A percentile compares a stretch with the other conserved stretches of the same genome.
phyloP scores from a whole-genome alignment of 371 early-diverging fungal species.

The Umbelopsis sp. region DNA sequence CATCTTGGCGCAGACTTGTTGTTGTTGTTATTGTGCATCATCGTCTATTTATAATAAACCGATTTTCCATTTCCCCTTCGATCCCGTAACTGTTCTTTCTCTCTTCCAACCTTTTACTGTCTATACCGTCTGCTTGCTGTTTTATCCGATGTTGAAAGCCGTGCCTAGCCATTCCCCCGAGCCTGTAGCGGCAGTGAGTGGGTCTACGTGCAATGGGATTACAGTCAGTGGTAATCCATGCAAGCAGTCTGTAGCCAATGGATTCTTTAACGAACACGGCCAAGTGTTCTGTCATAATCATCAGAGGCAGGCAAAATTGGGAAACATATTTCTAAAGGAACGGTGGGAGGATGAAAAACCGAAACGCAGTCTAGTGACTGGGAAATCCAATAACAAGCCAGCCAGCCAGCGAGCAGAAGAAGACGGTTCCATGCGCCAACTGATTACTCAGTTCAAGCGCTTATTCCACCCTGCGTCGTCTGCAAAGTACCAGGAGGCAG shows the following conservation, averaged over 20 bases:
- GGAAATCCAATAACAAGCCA: constrained; percentile 1
- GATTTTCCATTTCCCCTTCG: too few species aligned
- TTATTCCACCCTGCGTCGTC: background rate
- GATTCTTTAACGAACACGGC: background rate
- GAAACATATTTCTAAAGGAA: constrained; percentile 7
- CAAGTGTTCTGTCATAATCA: constrained; percentile 3
- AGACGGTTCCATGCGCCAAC: constrained; percentile 11
- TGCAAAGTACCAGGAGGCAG: background rate
- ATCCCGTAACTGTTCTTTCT: too few species aligned
- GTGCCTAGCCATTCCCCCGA: background rate
- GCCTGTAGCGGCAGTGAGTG: background rate
- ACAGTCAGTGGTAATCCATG: constrained; percentile 1
- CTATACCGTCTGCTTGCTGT: background rate
- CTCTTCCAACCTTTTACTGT: background rate
- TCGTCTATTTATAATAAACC: too few species aligned
- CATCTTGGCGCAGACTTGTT: background rate
- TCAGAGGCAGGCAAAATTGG: background rate
- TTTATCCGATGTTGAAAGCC: background rate
- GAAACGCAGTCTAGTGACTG: constrained; percentile 1
- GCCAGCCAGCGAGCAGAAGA: background rate
- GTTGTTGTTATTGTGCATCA: background rate
- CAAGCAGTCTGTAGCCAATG: constrained; percentile 1
- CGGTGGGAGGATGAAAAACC: background rate
- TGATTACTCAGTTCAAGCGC: constrained; percentile 13
- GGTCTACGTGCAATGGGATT: background rate